phyloP scores from a whole-genome alignment of 371 early-diverging fungal genomes.

The Syncephalastrum monosporum region DNA sequence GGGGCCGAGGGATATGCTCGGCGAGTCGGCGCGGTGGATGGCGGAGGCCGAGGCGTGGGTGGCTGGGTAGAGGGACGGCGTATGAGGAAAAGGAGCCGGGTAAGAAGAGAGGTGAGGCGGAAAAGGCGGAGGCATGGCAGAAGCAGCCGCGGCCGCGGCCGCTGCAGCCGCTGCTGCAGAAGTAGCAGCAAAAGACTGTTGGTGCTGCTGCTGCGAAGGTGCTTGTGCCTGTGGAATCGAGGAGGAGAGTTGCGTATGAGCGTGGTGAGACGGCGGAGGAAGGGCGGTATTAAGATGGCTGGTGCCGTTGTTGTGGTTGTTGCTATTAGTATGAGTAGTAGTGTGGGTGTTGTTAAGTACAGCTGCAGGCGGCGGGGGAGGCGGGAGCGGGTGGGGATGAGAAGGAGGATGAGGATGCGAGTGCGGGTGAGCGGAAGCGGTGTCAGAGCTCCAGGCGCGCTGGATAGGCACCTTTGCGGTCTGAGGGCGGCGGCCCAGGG shows the following conservation, averaged over 20 bases:
- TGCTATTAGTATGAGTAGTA: no score
- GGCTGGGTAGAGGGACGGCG: no score
- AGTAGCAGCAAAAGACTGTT: not conserved
- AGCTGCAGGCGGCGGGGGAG: constrained; percentile 15
- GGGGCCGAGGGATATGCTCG: no score
- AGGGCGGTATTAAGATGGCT: not conserved
- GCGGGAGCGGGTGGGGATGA: constrained; percentile 21
- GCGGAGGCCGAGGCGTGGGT: no score
- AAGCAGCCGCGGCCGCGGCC: no score
- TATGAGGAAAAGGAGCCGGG: no score
- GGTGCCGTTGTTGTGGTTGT: not conserved
- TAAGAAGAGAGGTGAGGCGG: no score
- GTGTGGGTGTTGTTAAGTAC: no score
- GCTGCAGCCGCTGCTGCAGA: no score
- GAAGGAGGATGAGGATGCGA: constrained; percentile 12
- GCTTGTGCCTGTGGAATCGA: not conserved
- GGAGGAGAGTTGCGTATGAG: constrained; percentile 6
- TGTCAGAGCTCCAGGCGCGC: constrained; percentile 50
- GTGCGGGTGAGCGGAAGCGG: constrained; percentile 8
- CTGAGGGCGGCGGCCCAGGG: constrained; percentile 10
- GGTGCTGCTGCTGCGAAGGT: not conserved
- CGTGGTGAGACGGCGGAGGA: constrained; percentile 1
- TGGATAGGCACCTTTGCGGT: constrained; percentile 24
- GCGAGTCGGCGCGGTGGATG: no score
- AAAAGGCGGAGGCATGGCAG: no score